A percentile compares a stretch with the other conserved stretches of the same genome.
phyloP scores from a whole-genome alignment of 306 rosid genomes.

The Canavalia ensiformis region DNA sequence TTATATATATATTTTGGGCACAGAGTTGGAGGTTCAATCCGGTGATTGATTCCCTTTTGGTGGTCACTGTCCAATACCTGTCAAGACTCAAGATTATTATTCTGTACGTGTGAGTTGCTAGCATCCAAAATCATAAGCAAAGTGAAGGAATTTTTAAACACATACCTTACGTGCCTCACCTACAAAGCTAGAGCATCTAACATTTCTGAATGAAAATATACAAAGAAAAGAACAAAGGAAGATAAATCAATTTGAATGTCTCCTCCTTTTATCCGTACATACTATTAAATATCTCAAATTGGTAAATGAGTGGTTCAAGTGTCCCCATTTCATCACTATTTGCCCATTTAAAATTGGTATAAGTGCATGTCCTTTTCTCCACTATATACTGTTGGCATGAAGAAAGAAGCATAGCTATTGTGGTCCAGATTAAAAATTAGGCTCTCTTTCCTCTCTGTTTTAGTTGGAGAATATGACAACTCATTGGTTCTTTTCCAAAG shows the following conservation, averaged over 20 bases:
- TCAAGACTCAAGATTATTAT: constrained; percentile 19
- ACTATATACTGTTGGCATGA: neutral
- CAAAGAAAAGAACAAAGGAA: neutral
- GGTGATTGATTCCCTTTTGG: constrained; percentile 42
- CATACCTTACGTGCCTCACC: neutral
- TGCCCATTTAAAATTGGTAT: neutral
- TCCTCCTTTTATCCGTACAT: constrained; percentile 2
- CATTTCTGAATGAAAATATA: neutral
- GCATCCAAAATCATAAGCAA: constrained; percentile 32
- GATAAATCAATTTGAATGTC: neutral
- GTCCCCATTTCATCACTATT: neutral
- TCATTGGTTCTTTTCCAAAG: constrained; percentile 28
- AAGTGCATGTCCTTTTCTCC: constrained; percentile 43
- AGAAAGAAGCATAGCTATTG: neutral
- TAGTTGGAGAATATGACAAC: constrained; percentile 39
- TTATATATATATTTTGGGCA: neutral
- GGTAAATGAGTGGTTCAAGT: constrained; percentile 15
- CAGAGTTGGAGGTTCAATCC: neutral
- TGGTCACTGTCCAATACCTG: constrained; percentile 34
- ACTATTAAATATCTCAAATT: constrained; percentile 28
- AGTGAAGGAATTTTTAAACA: constrained; percentile 12
- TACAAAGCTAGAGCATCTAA: neutral
- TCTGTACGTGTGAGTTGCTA: constrained; percentile 38
- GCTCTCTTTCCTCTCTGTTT: neutral
- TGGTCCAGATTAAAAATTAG: constrained; percentile 35